Evolutionary conservation across 805 yeast species (phyloP).

Genomic region (Candida arabinofermentans): DNA sequence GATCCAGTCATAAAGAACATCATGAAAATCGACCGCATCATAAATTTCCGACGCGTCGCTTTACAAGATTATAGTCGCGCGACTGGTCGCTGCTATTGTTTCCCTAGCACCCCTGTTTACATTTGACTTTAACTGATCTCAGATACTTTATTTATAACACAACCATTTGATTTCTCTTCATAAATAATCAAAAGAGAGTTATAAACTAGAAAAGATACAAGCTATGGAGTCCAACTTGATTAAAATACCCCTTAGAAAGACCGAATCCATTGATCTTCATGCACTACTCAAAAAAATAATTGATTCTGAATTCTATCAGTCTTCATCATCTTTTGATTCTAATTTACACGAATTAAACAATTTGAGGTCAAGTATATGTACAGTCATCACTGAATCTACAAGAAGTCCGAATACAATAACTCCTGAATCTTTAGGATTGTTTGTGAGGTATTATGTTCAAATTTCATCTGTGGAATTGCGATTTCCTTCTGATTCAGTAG

Average conservation of each 20-base stretch:
- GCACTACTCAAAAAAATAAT: conserved; percentile 33
- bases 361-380: conserved; percentile 32
- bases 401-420: conserved; percentile 21
- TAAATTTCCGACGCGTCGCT: too few relatives aligned
- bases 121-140: too few relatives aligned
- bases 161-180: too few relatives aligned
- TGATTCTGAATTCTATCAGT: conserved; percentile 36
- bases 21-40: too few relatives aligned
- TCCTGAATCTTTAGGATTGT: conserved; percentile 30
- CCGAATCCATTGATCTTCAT: conserved; percentile 34
- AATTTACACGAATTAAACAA: conserved; percentile 37
- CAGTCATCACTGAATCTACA: conserved; percentile 31
- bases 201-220: too few relatives aligned
- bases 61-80: too few relatives aligned
- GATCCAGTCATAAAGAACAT: too few relatives aligned
- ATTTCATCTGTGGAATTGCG: conserved; percentile 44
- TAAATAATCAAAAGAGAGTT: too few relatives aligned
- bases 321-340: conserved; percentile 26
- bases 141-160: too few relatives aligned
- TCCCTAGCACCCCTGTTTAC: too few relatives aligned
- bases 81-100: too few relatives aligned
- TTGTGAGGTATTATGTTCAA: conserved; percentile 45
- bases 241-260: conserved; percentile 35
- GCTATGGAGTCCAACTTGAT: conserved; percentile 29
- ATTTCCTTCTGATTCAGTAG: conserved; percentile 59